A percentile compares a stretch with the other conserved stretches of the same genome.
phyloP scores from a whole-genome alignment of 352 stramenopile genomes.

The Blastocystis sp. region DNA sequence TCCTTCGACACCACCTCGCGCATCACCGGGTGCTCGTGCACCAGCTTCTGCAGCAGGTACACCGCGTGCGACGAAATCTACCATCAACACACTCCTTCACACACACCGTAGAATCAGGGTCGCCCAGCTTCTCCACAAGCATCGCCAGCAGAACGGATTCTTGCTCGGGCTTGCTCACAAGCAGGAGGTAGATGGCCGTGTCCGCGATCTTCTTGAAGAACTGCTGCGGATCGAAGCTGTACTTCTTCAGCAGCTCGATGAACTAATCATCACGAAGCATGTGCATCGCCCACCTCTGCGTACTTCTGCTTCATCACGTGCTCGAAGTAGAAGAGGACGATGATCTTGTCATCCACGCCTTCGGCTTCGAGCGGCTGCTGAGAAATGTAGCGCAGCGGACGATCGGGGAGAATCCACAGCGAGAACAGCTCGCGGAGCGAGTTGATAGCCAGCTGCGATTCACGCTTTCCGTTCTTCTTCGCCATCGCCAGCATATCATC shows the following conservation, averaged over 20 bases:
- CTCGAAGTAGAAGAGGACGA: conserved; percentile 65
- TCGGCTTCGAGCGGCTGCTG: conserved; percentile 38
- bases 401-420: conserved; percentile 79
- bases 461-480: conserved; percentile 80
- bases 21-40: conserved; percentile 80
- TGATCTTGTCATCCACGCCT: conserved; percentile 23
- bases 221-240: conserved; percentile 77
- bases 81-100: not conserved
- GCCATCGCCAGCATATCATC: conserved; percentile 80
- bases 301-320: conserved; percentile 63
- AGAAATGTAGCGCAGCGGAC: conserved; percentile 66
- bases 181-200: conserved; percentile 71
- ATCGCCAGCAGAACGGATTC: conserved; percentile 79
- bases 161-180: conserved; percentile 80
- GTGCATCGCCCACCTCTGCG: not conserved
- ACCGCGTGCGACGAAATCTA: conserved; percentile 82
- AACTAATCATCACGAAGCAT: conserved; percentile 13
- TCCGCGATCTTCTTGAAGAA: conserved; percentile 67
- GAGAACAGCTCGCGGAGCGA: conserved; percentile 82
- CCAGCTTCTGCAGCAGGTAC: conserved; percentile 79
- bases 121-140: conserved; percentile 83
- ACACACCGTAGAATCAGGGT: conserved; percentile 76
- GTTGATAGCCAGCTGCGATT: conserved; percentile 81
- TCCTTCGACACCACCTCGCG: conserved; percentile 82
- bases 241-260: conserved; percentile 69